A percentile compares a stretch with the other conserved stretches of the same genome.
phyloP scores from a whole-genome alignment of 108 stramenopile genomes.

The Nitzschia putrida region DNA sequence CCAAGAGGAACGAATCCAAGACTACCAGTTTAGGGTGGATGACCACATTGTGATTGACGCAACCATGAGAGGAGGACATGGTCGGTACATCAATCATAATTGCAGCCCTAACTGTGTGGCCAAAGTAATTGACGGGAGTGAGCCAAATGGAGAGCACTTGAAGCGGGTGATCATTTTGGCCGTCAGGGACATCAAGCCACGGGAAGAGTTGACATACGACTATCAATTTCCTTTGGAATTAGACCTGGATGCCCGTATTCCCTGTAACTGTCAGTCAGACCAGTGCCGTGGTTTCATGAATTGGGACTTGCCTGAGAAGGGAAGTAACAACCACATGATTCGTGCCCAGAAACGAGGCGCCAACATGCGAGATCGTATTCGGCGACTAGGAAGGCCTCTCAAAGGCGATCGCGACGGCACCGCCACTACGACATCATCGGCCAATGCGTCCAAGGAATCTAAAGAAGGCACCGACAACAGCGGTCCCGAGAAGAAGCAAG shows the following conservation, averaged over 20 bases:
- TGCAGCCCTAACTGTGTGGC: slow-evolving; percentile 94
- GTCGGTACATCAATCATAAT: slow-evolving; percentile 95
- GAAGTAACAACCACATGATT: slow-evolving; percentile 41
- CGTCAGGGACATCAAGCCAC: slow-evolving; percentile 79
- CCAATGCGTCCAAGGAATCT: background rate
- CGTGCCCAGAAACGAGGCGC: slow-evolving; percentile 55
- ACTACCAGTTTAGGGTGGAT: slow-evolving; percentile 94
- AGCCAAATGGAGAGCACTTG: slow-evolving; percentile 49
- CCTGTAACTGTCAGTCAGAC: slow-evolving; percentile 74
- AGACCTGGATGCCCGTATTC: slow-evolving; percentile 64
- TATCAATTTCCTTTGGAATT: slow-evolving; percentile 92
- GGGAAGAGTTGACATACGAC: slow-evolving; percentile 96
- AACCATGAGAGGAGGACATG: slow-evolving; percentile 86
- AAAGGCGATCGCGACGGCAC: slow-evolving; percentile 31
- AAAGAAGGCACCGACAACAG: too few species aligned
- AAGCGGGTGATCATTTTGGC: slow-evolving; percentile 91
- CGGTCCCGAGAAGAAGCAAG: too few species aligned
- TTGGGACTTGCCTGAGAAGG: slow-evolving; percentile 82
- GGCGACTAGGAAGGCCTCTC: slow-evolving; percentile 52
- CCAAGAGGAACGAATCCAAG: slow-evolving; percentile 79
- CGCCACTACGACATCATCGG: background rate
- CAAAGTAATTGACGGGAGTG: slow-evolving; percentile 71
- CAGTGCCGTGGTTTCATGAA: slow-evolving; percentile 87
- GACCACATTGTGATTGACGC: slow-evolving; percentile 91
- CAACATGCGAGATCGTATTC: slow-evolving; percentile 65